Percentiles rank a stretch among this genome's conserved stretches.
These are phyloP conservation scores for Aspergillus quadrilineatus DNA, from an alignment of 2,329 filamentous ascomycete species.

Conservation along the genomic window DNA sequence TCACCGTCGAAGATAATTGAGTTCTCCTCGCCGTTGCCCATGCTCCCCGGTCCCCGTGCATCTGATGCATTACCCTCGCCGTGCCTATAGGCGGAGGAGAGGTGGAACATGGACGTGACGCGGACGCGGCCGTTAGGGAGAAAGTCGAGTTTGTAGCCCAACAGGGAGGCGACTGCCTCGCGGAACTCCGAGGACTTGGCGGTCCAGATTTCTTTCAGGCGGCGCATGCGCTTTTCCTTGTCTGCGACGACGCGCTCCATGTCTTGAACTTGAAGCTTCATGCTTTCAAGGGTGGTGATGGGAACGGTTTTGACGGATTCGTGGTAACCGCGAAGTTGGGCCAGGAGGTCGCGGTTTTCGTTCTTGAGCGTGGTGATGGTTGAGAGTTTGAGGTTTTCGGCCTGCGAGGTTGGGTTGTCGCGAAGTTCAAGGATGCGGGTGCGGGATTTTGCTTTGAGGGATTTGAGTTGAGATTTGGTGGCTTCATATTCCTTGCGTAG, in stretches of 20 bases:
- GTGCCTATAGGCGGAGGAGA: slow-evolving; percentile 53
- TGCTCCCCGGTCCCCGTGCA: slow-evolving; percentile 41
- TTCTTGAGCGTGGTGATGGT: slow-evolving; percentile 74
- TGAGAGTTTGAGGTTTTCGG: slow-evolving; percentile 77
- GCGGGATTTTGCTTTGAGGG: slow-evolving; percentile 65
- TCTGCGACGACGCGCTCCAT: slow-evolving; percentile 67
- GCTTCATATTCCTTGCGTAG: slow-evolving; percentile 75
- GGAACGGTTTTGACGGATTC: slow-evolving; percentile 66
- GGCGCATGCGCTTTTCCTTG: slow-evolving; percentile 75
- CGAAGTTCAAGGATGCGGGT: slow-evolving; percentile 83
- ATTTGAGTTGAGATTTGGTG: slow-evolving; percentile 68
- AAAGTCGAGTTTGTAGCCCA: slow-evolving; percentile 94
- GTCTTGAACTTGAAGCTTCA: slow-evolving; percentile 72
- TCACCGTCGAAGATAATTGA: slow-evolving; percentile 84
- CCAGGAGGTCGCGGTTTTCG: slow-evolving; percentile 80
- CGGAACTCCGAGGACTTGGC: slow-evolving; percentile 92
- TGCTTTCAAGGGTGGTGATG: slow-evolving; percentile 69
- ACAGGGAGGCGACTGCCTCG: slow-evolving; percentile 84
- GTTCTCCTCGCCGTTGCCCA: slow-evolving; percentile 53
- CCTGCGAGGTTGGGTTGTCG: slow-evolving; percentile 86
- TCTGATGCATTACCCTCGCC: slow-evolving; percentile 61
- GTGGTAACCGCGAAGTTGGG: slow-evolving; percentile 61
- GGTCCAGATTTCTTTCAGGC: slow-evolving; percentile 89
- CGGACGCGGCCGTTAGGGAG: slow-evolving; percentile 96
- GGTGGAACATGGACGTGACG: slow-evolving; percentile 81